Base-by-base conservation (phyloP, 495 filamentous ascomycete species). In the Glutinoglossum americanum region DNA sequence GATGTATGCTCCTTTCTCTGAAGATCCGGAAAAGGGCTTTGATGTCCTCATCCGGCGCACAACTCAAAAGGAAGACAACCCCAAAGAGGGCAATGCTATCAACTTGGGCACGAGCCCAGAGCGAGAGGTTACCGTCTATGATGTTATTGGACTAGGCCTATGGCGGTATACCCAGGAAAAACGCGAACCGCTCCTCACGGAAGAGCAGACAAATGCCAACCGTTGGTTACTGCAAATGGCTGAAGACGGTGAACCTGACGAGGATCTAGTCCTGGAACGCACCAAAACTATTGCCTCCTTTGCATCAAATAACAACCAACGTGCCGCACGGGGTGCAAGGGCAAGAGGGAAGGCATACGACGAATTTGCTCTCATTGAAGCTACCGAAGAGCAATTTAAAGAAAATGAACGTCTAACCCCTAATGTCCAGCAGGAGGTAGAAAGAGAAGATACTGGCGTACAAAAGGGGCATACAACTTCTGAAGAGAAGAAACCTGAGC, bases 221-320 rank as follows among this genome's bases (percentile, higher is more conserved):
- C 79, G 81, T 64, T 99, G 92, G 90, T 84, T 82, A 10, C 70
- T 99, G 17, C 76, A 89, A 30, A 94, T 99, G 85, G 86, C 96
- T 8, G 92, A 99, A 62, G 85, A 89, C 63, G 89, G 85, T 9
- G 92, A 99, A 64, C 84, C 96, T 3, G 92, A 99, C 62, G 87
- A 87, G 63, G 92, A 99, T 65, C 97, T 99, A 62, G 79, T 92
- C 0, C 72, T 97, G 8, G 80, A 81, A 57, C 77, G 92, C 45
- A 88, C 79, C 27, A 82, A 85, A 61, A 78, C 82, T 0, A 80
- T 98, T 35, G 78, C 76, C 0, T 81, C 93, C 44, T 97, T 95
- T 61, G 89, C 88, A 0, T 92, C 89, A 7, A 89, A 87, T 56
- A 95, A 95, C 65, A 94, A 88, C 65, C 49, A 53, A 30, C 79